Base-by-base conservation (phyloP, 1,284 basidiomycete genomes). In the Moesziomyces globuligerus region DNA sequence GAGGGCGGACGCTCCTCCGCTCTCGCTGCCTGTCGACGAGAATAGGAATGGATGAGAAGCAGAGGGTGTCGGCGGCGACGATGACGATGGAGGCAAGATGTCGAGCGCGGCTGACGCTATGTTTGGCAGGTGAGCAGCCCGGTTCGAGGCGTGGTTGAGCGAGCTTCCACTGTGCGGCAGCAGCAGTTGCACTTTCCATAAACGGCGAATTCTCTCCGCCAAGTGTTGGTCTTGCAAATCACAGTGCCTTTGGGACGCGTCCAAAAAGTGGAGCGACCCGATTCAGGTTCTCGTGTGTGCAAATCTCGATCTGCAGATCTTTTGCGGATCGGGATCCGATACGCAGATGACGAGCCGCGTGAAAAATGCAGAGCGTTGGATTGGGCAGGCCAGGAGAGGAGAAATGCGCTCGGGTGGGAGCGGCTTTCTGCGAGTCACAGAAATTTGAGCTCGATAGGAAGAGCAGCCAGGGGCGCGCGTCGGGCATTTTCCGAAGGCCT, bases 1-100 rank as follows among this genome's bases (percentile, higher is more conserved):
- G 7, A 20, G 13, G 37, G 48, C 41, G 39, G 26, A 20, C 25
- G 40, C 48, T 44, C 26, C 62, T 15, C 47, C 50, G 45, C 56
- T 39, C 24, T 39, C 46, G 25, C 18, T 48, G 8, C 11, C 18
- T 46, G 21, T 40, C 28, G 26, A n/a, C 39, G 25, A 18, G 10
- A 25, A 37, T 43, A n/a, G 17, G 2, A 18, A 23, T 26, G 23
- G 21, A 28, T 23, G 28, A 28, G n/a, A n/a, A n/a, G n/a, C n/a
- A 23, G 41, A n/a, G n/a, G 34, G 38, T 25, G 49, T 13, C 47
- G 41, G 18, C 20, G 39, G 18, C 25, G 44, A 25, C 36, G 43
- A 47, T 5, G 32, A 34, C 15, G 32, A 34, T 24, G 10, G 13
- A 48, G 11, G 23, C 26, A 11, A 26, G 17, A 13, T 54, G 37